Percentiles rank a stretch among this genome's conserved stretches.
These are phyloP conservation scores for Musa balbisiana DNA, from an alignment of 202 grass and related monocot genomes.

Conservation along the genomic window DNA sequence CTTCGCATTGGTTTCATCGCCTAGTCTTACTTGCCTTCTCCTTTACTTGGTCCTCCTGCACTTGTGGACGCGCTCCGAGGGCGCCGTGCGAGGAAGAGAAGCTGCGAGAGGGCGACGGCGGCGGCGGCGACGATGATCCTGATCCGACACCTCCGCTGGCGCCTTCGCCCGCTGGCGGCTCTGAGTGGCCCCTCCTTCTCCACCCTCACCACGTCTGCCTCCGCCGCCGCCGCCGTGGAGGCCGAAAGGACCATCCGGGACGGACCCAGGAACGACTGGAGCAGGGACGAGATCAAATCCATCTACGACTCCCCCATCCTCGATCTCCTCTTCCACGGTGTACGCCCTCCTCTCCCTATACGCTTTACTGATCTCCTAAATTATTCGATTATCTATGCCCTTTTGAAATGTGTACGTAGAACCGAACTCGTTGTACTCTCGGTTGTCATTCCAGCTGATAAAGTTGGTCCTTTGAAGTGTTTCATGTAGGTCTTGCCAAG, in stretches of 20 bases:
- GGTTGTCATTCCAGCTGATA: not conserved
- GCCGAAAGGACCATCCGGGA: conserved; percentile 56
- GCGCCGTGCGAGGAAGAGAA: no score
- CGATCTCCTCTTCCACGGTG: conserved; percentile 90
- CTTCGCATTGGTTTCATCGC: no score
- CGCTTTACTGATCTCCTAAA: not conserved
- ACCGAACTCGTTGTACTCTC: not conserved
- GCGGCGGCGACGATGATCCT: not conserved
- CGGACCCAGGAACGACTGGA: conserved; percentile 81
- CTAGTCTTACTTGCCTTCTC: no score
- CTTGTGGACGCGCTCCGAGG: no score
- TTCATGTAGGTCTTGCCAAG: no score
- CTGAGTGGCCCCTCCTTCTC: conserved; percentile 16
- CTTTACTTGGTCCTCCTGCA: no score
- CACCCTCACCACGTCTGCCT: not conserved
- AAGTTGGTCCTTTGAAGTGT: no score
- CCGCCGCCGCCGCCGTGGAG: conserved; percentile 53
- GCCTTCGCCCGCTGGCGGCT: not conserved
- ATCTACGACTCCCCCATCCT: conserved; percentile 90
- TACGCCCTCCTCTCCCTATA: conserved; percentile 13
- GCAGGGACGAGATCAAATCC: conserved; percentile 66
- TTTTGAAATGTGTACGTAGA: not conserved
- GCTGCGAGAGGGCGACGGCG: not conserved
- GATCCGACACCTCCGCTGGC: not conserved
- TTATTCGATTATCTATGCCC: not conserved